Evolutionary conservation across 345 rosid species (phyloP).

Genomic region (Sisymbrium altissimum): DNA sequence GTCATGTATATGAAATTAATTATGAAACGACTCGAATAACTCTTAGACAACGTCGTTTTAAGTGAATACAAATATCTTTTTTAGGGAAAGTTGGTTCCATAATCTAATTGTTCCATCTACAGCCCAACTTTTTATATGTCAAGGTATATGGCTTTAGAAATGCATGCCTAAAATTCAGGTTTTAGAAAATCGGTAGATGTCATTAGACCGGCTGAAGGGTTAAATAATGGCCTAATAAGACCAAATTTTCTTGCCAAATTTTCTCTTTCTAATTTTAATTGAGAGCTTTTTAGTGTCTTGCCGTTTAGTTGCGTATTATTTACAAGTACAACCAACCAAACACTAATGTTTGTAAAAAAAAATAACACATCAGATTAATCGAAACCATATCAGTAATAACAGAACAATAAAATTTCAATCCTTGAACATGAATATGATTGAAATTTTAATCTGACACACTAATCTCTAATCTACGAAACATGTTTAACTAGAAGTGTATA

Average conservation of each 20-base stretch:
- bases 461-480: not conserved
- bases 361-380: not conserved
- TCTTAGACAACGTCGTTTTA: too few species aligned
- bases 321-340: not conserved
- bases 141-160: not conserved
- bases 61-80: not conserved
- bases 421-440: not conserved
- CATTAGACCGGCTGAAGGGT: constrained; percentile 8
- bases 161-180: constrained; percentile 6
- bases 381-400: not conserved
- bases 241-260: constrained; percentile 17
- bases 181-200: constrained; percentile 6
- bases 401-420: not conserved
- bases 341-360: not conserved
- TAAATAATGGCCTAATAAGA: constrained; percentile 13
- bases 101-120: not conserved
- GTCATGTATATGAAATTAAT: not conserved
- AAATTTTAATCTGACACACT: not conserved
- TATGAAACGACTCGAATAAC: not conserved
- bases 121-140: not conserved
- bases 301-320: not conserved
- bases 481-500: not conserved
- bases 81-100: not conserved
- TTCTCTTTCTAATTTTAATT: not conserved
- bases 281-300: not conserved